A percentile compares a stretch with the other conserved stretches of the same genome.
Conservation (phyloP, 352 stramenopile species). For the Globisporangium abappressorium region DNA sequence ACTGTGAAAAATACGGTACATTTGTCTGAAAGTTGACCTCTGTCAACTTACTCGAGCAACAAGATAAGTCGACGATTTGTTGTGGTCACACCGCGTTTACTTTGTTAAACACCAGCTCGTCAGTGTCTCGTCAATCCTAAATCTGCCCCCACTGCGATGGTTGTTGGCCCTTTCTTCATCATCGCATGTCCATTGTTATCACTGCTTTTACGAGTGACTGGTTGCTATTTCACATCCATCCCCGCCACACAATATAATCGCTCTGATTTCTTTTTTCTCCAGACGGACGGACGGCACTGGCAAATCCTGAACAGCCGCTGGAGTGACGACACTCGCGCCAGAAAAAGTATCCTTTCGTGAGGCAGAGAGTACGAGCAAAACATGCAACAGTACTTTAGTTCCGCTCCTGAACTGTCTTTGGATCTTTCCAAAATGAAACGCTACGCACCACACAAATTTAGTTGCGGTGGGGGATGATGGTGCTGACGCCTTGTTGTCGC, state of each 20-base stretch:
- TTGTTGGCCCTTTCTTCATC: not conserved
- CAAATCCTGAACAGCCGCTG: not conserved
- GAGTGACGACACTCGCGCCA: not conserved
- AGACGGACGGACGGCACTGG: not conserved
- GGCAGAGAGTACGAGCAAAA: not conserved
- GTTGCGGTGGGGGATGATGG: not conserved
- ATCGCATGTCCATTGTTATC: not conserved
- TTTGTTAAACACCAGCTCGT: too few relatives aligned
- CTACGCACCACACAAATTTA: not conserved
- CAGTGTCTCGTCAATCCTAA: too few relatives aligned
- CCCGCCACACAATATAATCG: not conserved
- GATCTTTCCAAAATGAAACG: not conserved
- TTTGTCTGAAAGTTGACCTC: not conserved
- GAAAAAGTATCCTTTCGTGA: not conserved
- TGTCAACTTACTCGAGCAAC: too few relatives aligned
- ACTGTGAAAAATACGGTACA: not conserved
- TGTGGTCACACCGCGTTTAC: too few relatives aligned
- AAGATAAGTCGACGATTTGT: not conserved
- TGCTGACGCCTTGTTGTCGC: not conserved
- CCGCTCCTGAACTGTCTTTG: not conserved
- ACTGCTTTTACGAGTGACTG: not conserved
- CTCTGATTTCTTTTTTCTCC: not conserved
- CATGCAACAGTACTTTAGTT: not conserved
- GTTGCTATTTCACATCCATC: not conserved
- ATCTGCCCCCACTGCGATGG: too few relatives aligned